Conservation (phyloP, 1,139 yeast genomes). For the Kazachstania sp. region DNA sequence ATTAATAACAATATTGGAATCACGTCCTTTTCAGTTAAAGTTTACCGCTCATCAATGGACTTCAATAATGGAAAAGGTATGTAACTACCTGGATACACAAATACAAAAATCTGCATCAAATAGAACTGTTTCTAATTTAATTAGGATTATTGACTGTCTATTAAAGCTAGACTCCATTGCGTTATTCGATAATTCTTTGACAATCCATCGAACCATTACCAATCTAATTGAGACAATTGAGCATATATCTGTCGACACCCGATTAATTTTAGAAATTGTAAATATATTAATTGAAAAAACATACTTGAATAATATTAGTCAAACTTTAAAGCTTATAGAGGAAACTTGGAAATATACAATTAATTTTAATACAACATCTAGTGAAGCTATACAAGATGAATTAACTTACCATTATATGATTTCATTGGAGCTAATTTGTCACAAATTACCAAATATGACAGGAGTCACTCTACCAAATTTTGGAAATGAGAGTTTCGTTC, state of each 20-base stretch:
- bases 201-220: slow-evolving; percentile 9
- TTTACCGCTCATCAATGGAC: slow-evolving; percentile 23
- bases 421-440: slow-evolving; percentile 17
- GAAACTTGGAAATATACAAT: slow-evolving; percentile 16
- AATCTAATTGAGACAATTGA: neutral
- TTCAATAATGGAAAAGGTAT: slow-evolving; percentile 12
- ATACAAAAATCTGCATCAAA: slow-evolving; percentile 11
- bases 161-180: slow-evolving; percentile 20
- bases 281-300: slow-evolving; percentile 18
- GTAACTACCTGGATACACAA: slow-evolving; percentile 11
- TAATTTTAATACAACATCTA: slow-evolving; percentile 13
- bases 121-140: slow-evolving; percentile 18
- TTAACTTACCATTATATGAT: slow-evolving; percentile 18
- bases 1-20: slow-evolving; percentile 13
- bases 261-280: slow-evolving; percentile 15
- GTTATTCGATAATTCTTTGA: slow-evolving; percentile 10
- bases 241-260: slow-evolving; percentile 10
- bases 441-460: slow-evolving; percentile 15
- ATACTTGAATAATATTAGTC: slow-evolving; percentile 14
- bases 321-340: slow-evolving; percentile 12
- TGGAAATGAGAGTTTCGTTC: neutral
- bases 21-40: slow-evolving; percentile 21
- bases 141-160: slow-evolving; percentile 14
- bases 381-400: slow-evolving; percentile 16
- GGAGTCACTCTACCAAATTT: slow-evolving; percentile 6